Evolutionary conservation across 768 basidiomycete species (phyloP), one percentile per base, ranked within the genome.

Genomic region (Tulasnella sp.): DNA sequence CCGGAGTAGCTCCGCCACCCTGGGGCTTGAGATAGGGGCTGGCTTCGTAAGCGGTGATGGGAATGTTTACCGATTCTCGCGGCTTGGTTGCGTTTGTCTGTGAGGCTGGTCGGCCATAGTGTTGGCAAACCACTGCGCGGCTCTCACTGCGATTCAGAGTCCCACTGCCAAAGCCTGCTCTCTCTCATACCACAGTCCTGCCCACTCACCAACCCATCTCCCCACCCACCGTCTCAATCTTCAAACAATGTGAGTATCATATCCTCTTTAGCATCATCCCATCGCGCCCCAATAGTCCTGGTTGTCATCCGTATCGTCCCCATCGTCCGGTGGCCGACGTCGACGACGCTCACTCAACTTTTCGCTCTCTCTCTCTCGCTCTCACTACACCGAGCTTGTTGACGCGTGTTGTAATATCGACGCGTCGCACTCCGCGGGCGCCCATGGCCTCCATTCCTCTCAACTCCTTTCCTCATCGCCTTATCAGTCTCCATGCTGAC

Each of bases 351-450:
- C 62, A 10, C 62, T 9, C 48, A 52, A 52, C 48, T 52, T 52
- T 68, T 68, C 62, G 62, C 62, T 68, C 62, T 68, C 62, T 68
- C 62, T 68, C 62, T 34, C 62, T 68, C 62, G 31, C 62, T 34
- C n/a, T 27, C 72, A 71, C 39, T 21, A 46, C 38, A 21, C 27
- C 34, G 72, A 39, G 72, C 36, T 74, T 74, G 72, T 74, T 74
- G 72, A 74, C 72, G 72, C 72, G 72, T 74, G 72, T 77, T 77
- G 76, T 38, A 77, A 77, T 77, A 39, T 77, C 39, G 76, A 77
- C 76, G 76, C 76, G 48, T 27, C 76, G 75, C 58, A n/a, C 46
- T 62, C 21, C 36, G 2, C 36, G 24, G 52, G 18, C 52, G 39
- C 34, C 76, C 76, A 58, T 77, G 42, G 52, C 46, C 34, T 58